Evolutionary conservation across 352 stramenopile genomes (phyloP).

Genomic region (Phytophthora litchii): DNA sequence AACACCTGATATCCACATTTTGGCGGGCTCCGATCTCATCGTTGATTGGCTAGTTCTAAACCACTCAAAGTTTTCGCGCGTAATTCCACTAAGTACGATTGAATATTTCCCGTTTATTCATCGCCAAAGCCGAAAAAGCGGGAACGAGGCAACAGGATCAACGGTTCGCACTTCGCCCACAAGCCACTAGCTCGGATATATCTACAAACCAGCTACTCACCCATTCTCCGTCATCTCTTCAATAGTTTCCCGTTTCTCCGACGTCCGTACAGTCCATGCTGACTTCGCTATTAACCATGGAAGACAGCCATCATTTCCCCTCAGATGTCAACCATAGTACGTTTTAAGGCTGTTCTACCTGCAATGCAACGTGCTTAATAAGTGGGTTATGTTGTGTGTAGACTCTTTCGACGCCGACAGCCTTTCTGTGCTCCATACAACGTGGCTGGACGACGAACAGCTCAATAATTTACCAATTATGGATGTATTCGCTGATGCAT

Average conservation of each 20-base stretch:
- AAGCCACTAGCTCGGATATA: background rate
- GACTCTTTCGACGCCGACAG: slow-evolving; percentile 36
- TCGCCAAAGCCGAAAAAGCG: slow-evolving; percentile 22
- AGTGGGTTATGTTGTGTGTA: slow-evolving; percentile 10
- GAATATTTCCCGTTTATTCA: slow-evolving; percentile 1
- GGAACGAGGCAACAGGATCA: slow-evolving; percentile 8
- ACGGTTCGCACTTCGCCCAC: slow-evolving; percentile 1
- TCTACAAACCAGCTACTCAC: background rate
- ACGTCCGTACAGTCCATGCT: slow-evolving; percentile 26
- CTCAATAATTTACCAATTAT: slow-evolving; percentile 39
- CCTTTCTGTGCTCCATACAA: slow-evolving; percentile 40
- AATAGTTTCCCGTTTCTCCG: slow-evolving; percentile 1
- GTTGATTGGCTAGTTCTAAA: slow-evolving; percentile 24
- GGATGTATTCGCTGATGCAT: slow-evolving; percentile 40
- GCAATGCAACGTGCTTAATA: background rate
- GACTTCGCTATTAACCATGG: slow-evolving; percentile 33
- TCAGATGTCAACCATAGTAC: slow-evolving; percentile 28
- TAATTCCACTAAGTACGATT: slow-evolving; percentile 34
- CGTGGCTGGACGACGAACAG: slow-evolving; percentile 61
- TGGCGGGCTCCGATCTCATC: slow-evolving; percentile 28
- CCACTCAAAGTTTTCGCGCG: slow-evolving; percentile 40
- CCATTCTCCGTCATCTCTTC: slow-evolving; percentile 7
- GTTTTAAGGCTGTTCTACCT: slow-evolving; percentile 4
- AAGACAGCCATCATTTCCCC: slow-evolving; percentile 32
- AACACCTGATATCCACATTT: slow-evolving; percentile 24